A percentile compares a stretch with the other conserved stretches of the same genome.
phyloP scores from a whole-genome alignment of 176 grass and related monocot species.

The Lolium rigidum region DNA sequence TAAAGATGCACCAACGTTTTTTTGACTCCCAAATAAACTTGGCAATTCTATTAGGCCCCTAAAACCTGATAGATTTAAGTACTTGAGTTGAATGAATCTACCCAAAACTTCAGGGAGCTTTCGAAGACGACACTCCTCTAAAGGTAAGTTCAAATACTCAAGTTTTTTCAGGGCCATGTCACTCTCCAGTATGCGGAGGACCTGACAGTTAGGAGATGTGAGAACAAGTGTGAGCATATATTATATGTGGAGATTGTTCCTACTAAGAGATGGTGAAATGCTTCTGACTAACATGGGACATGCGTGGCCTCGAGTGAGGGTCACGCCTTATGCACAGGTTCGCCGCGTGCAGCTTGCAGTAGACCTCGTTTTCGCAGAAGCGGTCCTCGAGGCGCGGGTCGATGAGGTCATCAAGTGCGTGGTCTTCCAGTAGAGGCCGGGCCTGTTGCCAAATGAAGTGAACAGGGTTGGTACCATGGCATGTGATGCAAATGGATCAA shows the following conservation, averaged over 20 bases:
- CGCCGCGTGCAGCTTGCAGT: slow-evolving; percentile 85
- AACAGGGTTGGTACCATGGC: no score
- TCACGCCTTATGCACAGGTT: slow-evolving; percentile 86
- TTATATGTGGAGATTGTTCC: no score
- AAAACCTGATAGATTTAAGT: no score
- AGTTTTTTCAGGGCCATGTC: no score
- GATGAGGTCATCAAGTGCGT: slow-evolving; percentile 58
- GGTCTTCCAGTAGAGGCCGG: slow-evolving; percentile 74
- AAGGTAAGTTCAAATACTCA: no score
- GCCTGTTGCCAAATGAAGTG: slow-evolving; percentile 51
- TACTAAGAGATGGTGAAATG: background rate
- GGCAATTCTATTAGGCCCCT: no score
- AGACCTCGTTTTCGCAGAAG: slow-evolving; percentile 76
- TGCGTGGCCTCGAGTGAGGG: slow-evolving; percentile 75
- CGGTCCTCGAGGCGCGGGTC: slow-evolving; percentile 62
- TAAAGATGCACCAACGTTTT: no score
- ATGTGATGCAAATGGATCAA: background rate
- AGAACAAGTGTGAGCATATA: background rate
- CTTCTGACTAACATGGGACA: slow-evolving; percentile 63
- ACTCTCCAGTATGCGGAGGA: slow-evolving; percentile 87
- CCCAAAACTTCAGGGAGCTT: no score
- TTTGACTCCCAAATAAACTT: no score
- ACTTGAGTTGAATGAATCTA: no score
- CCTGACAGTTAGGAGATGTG: slow-evolving; percentile 24
- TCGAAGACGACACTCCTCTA: no score